These are phyloP conservation scores for Ochetophila trinervis DNA, from an alignment of 306 rosid species.

Conservation along the genomic window DNA sequence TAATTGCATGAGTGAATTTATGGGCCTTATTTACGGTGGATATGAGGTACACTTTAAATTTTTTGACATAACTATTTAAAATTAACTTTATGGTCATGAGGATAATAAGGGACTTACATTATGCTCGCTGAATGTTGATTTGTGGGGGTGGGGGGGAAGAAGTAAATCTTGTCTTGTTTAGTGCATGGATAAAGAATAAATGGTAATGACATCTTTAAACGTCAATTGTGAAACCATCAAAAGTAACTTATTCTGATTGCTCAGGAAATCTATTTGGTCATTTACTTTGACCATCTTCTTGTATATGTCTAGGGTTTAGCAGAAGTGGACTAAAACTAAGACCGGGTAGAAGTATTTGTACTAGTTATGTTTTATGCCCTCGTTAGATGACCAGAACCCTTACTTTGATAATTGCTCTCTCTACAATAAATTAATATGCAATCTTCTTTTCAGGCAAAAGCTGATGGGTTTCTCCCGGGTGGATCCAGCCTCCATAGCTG, in stretches of 20 bases:
- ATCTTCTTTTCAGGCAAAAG: conserved; percentile 71
- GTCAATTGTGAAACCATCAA: too few relatives aligned
- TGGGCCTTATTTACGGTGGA: conserved; percentile 95
- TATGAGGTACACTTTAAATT: conserved; percentile 57
- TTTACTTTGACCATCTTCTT: too few relatives aligned
- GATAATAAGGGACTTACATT: background rate
- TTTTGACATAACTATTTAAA: background rate
- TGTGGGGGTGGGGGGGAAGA: too few relatives aligned
- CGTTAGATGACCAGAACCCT: too few relatives aligned
- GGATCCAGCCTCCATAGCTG: conserved; percentile 97
- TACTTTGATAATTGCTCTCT: background rate
- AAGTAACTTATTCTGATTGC: too few relatives aligned
- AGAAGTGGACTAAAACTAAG: too few relatives aligned
- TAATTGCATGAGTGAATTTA: conserved; percentile 96
- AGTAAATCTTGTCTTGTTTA: background rate
- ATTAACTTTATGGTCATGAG: background rate
- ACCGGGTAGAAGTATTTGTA: too few relatives aligned
- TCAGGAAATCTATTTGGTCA: too few relatives aligned
- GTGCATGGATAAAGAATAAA: background rate
- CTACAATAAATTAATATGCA: background rate
- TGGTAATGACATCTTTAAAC: too few relatives aligned
- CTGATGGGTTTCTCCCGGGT: conserved; percentile 82
- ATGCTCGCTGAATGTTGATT: background rate
- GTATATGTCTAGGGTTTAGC: too few relatives aligned
- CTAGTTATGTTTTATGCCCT: too few relatives aligned